Evolutionary conservation across 257 asterid species (phyloP), one percentile per base, ranked within the genome.

Genomic region (Ophiorrhiza pumila): DNA sequence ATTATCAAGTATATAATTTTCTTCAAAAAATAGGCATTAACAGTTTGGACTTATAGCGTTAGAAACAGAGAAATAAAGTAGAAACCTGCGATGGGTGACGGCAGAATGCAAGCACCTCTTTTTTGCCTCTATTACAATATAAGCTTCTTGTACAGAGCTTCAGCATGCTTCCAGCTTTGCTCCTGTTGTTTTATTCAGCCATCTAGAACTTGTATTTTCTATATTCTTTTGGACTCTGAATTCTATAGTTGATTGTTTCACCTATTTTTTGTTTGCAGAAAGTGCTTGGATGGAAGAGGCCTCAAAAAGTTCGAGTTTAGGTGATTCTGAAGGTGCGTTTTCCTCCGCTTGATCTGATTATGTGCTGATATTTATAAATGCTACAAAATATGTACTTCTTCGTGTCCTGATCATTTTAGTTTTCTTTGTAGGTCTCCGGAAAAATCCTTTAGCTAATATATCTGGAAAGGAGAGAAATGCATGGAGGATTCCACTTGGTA

Each of bases 401-500:
- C 14, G 0, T 42, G 41, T 55, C 15, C 29, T 76, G 68, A 53
- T 52, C 15, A 34, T 43, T 31, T 59, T 4, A 52, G 70, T 13
- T 34, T 60, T 35, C 56, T 78, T 57, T 81, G 32, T 74, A 88
- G 89, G 82, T 76, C 69, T 32, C 35, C 71, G 71, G 7, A 76
- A 62, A 77, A 77, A 76, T 71, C 79, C 78, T 32, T 35, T 83
- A 25, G 76, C 68, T 34, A 80, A 73, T 58, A 46, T 78, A 32
- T 61, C 78, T 37, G 83, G 71, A 34, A 78, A 82, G 67, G 93
- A 78, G 77, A 84, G 68, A 84, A 69, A 73, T 71, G 84, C 82
- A 10, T 91, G 95, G 96, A 71, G 72, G 63, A 80, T 85, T 69
- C 96, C 93, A 17, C 75, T 74, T 46, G 82, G 86, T 62, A 77